Evolutionary conservation across 345 rosid species (phyloP).

Genomic region (Salix udensis): DNA sequence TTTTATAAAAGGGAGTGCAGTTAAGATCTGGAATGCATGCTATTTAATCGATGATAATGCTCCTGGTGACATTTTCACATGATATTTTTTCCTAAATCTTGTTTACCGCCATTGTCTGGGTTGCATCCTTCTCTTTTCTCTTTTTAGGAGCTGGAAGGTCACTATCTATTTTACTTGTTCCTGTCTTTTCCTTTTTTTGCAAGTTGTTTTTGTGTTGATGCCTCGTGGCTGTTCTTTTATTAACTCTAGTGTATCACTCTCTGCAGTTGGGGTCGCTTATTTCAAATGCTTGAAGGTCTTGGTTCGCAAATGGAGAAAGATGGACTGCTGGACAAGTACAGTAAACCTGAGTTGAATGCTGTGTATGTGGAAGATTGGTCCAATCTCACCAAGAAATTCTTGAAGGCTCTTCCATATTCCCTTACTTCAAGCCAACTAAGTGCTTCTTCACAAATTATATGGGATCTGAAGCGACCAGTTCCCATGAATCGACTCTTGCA

Average conservation of each 20-base stretch:
- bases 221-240: background rate
- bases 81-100: no score
- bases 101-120: no score
- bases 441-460: slow-evolving; percentile 88
- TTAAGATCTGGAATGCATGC: no score
- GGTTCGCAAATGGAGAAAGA: slow-evolving; percentile 72
- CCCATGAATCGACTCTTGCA: slow-evolving; percentile 98
- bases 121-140: background rate
- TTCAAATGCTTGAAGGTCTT: slow-evolving; percentile 90
- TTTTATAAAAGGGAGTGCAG: no score
- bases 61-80: no score
- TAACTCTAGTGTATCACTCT: slow-evolving; percentile 14
- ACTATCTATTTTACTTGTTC: background rate
- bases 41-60: no score
- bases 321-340: slow-evolving; percentile 69
- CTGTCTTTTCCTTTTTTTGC: background rate
- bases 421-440: slow-evolving; percentile 86
- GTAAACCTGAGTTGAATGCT: slow-evolving; percentile 57
- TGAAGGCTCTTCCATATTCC: slow-evolving; percentile 78
- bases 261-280: slow-evolving; percentile 81
- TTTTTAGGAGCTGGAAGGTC: background rate
- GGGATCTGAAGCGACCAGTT: slow-evolving; percentile 84
- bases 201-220: background rate
- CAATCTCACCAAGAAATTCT: slow-evolving; percentile 59
- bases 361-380: slow-evolving; percentile 71